Evolutionary conservation across 495 filamentous ascomycete species (phyloP).

Genomic region (Penicillium canariense): DNA sequence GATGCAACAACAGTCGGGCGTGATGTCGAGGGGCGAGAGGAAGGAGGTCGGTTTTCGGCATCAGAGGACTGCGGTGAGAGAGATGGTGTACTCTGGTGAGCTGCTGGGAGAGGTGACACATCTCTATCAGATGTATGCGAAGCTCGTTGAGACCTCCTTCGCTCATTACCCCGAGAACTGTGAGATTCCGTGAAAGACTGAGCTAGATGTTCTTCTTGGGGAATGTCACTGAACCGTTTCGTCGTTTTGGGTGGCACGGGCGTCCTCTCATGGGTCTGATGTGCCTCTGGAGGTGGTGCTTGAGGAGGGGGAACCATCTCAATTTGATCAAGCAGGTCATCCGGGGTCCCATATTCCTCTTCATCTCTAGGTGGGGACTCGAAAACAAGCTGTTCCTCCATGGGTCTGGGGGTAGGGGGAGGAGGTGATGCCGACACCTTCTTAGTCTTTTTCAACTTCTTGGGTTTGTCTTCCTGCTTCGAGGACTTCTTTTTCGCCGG

Average conservation of each 20-base stretch:
- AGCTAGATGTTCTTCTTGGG: conserved; percentile 40
- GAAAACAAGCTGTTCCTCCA: conserved; percentile 5
- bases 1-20: conserved; percentile 32
- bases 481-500: conserved; percentile 27
- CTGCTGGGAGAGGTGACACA: conserved; percentile 35
- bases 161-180: conserved; percentile 11
- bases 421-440: conserved; percentile 23
- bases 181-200: conserved; percentile 30
- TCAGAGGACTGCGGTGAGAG: conserved; percentile 75
- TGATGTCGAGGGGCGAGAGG: conserved; percentile 51
- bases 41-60: conserved; percentile 74
- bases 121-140: conserved; percentile 16
- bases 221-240: conserved; percentile 47
- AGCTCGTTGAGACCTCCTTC: conserved; percentile 6
- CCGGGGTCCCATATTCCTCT: conserved; percentile 20
- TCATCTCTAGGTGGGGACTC: conserved; percentile 18
- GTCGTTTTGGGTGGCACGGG: conserved; percentile 43
- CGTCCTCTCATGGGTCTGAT: conserved; percentile 25
- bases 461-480: conserved; percentile 45
- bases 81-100: conserved; percentile 47
- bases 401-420: conserved; percentile 4
- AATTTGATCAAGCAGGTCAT: conserved; percentile 27
- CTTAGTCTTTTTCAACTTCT: conserved; percentile 50
- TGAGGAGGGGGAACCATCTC: conserved; percentile 23
- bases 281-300: conserved; percentile 20